Conservation (phyloP, 306 rosid species). For the Sphenostylis stenocarpa region DNA sequence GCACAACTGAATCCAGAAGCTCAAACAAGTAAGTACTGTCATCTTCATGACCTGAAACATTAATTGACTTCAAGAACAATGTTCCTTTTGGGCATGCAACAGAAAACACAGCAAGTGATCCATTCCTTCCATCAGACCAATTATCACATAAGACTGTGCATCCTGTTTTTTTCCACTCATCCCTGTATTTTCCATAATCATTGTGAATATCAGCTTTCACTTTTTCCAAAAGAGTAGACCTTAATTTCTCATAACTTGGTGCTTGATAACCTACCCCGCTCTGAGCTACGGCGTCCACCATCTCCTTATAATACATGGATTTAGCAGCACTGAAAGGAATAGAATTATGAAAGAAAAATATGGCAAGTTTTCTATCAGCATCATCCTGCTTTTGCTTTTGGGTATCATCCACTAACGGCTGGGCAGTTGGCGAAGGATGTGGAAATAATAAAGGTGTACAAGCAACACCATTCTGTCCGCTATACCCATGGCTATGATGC, state of each 20-base stretch:
- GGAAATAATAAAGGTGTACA: conserved; percentile 54
- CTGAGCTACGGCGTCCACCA: conserved; percentile 65
- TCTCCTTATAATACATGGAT: conserved; percentile 65
- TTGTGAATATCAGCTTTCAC: conserved; percentile 60
- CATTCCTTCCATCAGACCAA: conserved; percentile 56
- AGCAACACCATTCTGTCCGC: conserved; percentile 59
- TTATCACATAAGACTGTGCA: conserved; percentile 65
- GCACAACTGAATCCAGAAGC: conserved; percentile 55
- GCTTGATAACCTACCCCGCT: conserved; percentile 70
- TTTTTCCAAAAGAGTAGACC: conserved; percentile 55
- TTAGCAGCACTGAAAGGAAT: conserved; percentile 67
- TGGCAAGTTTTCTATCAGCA: conserved; percentile 65
- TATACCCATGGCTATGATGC: conserved; percentile 58
- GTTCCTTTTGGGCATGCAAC: conserved; percentile 60
- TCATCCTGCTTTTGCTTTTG: conserved; percentile 54
- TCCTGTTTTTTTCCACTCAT: conserved; percentile 73
- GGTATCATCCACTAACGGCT: conserved; percentile 48
- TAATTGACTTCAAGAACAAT: conserved; percentile 56
- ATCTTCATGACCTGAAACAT: conserved; percentile 59
- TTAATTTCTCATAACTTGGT: conserved; percentile 62
- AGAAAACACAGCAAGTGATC: conserved; percentile 55
- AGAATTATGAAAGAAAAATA: conserved; percentile 63
- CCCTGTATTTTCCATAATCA: conserved; percentile 49
- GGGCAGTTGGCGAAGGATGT: conserved; percentile 47
- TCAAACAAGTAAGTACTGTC: conserved; percentile 55